Conservation (phyloP, 345 rosid genomes). For the Clarkia xantiana region DNA sequence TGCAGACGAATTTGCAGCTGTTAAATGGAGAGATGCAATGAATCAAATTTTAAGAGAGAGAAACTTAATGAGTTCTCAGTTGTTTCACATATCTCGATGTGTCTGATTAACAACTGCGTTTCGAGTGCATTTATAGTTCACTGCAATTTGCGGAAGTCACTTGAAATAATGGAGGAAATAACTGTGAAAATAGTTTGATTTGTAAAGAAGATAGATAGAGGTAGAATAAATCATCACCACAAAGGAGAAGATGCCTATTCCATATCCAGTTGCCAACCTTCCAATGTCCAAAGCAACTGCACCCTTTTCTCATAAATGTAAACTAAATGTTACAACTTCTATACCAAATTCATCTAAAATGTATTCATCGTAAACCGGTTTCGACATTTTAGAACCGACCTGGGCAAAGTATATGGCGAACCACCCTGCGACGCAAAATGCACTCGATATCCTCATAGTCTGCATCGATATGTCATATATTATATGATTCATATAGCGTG, state of each 20-base stretch:
- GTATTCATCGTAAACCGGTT: neutral
- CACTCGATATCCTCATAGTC: constrained; percentile 68
- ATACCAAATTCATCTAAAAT: too few relatives aligned
- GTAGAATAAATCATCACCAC: constrained; percentile 44
- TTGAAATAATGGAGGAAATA: too few relatives aligned
- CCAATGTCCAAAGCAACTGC: constrained; percentile 51
- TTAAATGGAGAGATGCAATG: too few relatives aligned
- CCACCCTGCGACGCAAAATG: constrained; percentile 63
- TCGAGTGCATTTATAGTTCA: too few relatives aligned
- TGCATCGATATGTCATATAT: constrained; percentile 10
- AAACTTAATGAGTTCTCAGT: too few relatives aligned
- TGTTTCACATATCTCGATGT: too few relatives aligned
- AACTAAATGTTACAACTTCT: neutral
- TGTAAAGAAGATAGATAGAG: neutral
- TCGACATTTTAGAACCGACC: constrained; percentile 16
- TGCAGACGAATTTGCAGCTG: too few relatives aligned
- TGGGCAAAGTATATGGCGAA: constrained; percentile 76
- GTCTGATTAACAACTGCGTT: too few relatives aligned
- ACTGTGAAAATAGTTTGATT: neutral
- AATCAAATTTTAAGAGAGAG: too few relatives aligned
- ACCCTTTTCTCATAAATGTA: constrained; percentile 25
- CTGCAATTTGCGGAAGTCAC: too few relatives aligned
- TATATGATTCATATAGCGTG: too few relatives aligned
- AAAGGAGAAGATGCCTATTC: constrained; percentile 82
- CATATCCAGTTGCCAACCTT: constrained; percentile 70